Percentiles rank a stretch among this genome's conserved stretches.
Evolutionary conservation across 192 early-diverging fungal species (phyloP).

Genomic region (Helicostylum pulchrum): DNA sequence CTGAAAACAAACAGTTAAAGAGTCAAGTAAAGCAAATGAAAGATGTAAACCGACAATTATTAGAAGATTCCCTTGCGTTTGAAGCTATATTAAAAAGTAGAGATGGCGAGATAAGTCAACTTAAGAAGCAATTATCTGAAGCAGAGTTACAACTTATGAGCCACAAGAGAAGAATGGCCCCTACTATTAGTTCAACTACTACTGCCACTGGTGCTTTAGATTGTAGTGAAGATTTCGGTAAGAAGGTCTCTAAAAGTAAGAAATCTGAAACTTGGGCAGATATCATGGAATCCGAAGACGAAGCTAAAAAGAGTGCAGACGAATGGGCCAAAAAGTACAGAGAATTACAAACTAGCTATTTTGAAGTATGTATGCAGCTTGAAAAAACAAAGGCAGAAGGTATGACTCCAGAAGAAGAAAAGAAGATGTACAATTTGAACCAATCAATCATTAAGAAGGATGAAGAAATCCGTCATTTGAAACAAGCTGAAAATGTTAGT

Average conservation of each 20-base stretch:
- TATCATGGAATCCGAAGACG: constrained; percentile 15
- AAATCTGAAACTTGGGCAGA: constrained; percentile 8
- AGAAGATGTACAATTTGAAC: neutral
- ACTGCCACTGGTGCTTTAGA: neutral
- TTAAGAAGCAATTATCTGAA: neutral
- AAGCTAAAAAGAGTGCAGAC: neutral
- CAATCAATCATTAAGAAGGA: constrained; percentile 4
- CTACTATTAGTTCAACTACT: neutral
- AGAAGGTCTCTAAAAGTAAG: neutral
- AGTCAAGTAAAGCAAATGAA: neutral
- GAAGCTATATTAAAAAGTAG: neutral
- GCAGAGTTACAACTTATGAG: neutral
- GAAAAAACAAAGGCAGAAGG: neutral
- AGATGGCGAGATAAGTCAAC: neutral
- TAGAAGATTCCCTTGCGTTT: neutral
- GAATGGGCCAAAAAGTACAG: constrained; percentile 15
- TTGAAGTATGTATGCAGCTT: neutral
- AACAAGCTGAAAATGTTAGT: constrained; percentile 18
- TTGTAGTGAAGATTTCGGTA: constrained; percentile 13
- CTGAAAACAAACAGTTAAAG: neutral
- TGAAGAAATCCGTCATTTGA: constrained; percentile 16
- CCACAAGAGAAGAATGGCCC: neutral
- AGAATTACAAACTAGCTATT: neutral
- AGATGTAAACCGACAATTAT: constrained; percentile 2
- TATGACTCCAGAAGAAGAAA: neutral